Evolutionary conservation across 1,139 yeast genomes (phyloP).

Genomic region (Wickerhamiella infanticola): DNA sequence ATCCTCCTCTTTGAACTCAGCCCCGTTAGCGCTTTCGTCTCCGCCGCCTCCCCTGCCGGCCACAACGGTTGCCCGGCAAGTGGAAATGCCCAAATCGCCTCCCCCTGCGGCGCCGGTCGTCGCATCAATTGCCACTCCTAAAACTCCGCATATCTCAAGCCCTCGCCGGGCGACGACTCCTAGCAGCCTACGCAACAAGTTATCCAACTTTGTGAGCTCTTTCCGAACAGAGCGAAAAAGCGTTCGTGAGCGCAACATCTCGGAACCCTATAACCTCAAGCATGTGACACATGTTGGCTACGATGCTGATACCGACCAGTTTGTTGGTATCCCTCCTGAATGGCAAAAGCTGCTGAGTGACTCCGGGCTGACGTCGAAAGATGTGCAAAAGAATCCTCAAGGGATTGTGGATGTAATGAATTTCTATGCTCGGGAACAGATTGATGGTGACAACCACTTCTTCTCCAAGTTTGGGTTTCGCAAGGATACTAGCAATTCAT

Average conservation of each 20-base stretch:
- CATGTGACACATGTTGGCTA: constrained; percentile 91
- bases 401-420: constrained; percentile 90
- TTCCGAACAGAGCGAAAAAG: not conserved
- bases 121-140: not conserved
- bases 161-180: constrained; percentile 1
- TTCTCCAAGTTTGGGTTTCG: constrained; percentile 54
- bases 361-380: constrained; percentile 71
- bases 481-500: constrained; percentile 20
- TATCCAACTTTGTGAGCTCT: not conserved
- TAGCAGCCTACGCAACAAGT: not conserved
- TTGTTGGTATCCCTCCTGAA: constrained; percentile 79
- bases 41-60: not conserved
- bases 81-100: not conserved
- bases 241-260: constrained; percentile 29
- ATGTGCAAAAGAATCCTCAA: constrained; percentile 82
- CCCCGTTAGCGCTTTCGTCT: not conserved
- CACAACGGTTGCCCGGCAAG: not conserved
- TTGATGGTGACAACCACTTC: constrained; percentile 48
- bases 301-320: constrained; percentile 67
- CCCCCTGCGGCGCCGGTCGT: not conserved
- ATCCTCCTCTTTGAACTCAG: not conserved
- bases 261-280: constrained; percentile 80
- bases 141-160: not conserved
- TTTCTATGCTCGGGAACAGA: constrained; percentile 56
- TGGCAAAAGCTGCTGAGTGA: constrained; percentile 78